phyloP scores from a whole-genome alignment of 1,284 basidiomycete genomes.

The Dichomitus squalens region DNA sequence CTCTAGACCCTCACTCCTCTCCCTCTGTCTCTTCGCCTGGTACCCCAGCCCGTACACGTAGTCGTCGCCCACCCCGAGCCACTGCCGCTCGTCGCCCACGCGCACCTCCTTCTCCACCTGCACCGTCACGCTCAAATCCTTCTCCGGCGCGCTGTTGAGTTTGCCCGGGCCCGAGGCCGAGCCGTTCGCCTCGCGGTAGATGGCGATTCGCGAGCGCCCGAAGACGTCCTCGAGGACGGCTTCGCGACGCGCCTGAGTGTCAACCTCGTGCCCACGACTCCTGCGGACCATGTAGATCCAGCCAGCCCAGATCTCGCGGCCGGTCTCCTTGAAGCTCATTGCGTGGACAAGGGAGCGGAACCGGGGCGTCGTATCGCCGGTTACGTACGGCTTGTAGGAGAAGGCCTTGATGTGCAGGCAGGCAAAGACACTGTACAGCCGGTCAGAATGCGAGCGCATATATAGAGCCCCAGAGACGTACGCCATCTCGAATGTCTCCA shows the following conservation, averaged over 20 bases:
- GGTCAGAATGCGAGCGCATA: background rate
- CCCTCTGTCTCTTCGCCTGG: constrained; percentile 35
- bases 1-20: constrained; percentile 55
- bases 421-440: constrained; percentile 53
- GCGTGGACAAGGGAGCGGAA: constrained; percentile 60
- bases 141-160: constrained; percentile 16
- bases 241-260: constrained; percentile 49
- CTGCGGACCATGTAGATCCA: constrained; percentile 56
- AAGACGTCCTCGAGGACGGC: constrained; percentile 55
- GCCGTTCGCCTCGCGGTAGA: constrained; percentile 16
- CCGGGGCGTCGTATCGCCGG: constrained; percentile 46
- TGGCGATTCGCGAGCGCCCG: constrained; percentile 36
- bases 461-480: constrained; percentile 36
- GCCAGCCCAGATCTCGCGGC: constrained; percentile 58
- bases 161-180: constrained; percentile 1
- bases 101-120: constrained; percentile 42
- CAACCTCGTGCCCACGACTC: constrained; percentile 50
- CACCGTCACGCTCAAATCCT: constrained; percentile 23
- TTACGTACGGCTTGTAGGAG: constrained; percentile 66
- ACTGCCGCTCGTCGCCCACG: constrained; percentile 48
- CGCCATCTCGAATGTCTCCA: constrained; percentile 81
- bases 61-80: constrained; percentile 52
- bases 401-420: constrained; percentile 78
- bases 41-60: constrained; percentile 45
- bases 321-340: constrained; percentile 69